A percentile compares a stretch with the other conserved stretches of the same genome.
These are phyloP conservation scores for Botrytis tulipae DNA, from an alignment of 2,329 filamentous ascomycete species.

Conservation along the genomic window DNA sequence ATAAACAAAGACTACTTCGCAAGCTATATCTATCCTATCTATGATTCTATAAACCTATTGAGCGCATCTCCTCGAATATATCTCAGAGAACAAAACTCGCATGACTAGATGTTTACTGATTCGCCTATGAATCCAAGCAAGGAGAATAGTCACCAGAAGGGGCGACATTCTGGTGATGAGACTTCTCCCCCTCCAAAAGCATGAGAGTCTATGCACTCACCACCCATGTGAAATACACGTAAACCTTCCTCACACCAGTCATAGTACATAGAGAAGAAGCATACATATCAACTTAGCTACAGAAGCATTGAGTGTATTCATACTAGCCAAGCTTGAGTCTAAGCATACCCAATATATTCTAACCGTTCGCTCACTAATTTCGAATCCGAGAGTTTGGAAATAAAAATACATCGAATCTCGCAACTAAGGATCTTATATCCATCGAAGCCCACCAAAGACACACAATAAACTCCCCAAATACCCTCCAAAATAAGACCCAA, in stretches of 20 bases:
- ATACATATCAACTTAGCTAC: neutral
- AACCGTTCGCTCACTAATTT: neutral
- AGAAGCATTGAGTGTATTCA: neutral
- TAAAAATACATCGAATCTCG: neutral
- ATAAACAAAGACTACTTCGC: neutral
- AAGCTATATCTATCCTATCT: neutral
- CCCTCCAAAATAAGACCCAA: neutral
- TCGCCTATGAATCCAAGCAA: neutral
- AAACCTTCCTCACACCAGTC: neutral
- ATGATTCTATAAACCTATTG: neutral
- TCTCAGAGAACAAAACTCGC: neutral
- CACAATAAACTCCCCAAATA: neutral
- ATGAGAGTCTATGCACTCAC: no score
- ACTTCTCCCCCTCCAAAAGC: neutral
- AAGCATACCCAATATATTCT: neutral
- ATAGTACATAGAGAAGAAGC: neutral
- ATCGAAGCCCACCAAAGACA: neutral
- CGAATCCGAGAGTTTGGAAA: neutral
- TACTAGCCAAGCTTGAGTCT: neutral
- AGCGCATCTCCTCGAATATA: neutral
- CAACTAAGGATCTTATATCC: neutral
- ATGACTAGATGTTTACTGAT: neutral
- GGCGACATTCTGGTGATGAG: neutral
- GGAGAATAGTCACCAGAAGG: neutral
- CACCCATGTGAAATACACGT: neutral